These are phyloP conservation scores for Microcera coccophila DNA, from an alignment of 2,329 filamentous ascomycete species.

Conservation along the genomic window DNA sequence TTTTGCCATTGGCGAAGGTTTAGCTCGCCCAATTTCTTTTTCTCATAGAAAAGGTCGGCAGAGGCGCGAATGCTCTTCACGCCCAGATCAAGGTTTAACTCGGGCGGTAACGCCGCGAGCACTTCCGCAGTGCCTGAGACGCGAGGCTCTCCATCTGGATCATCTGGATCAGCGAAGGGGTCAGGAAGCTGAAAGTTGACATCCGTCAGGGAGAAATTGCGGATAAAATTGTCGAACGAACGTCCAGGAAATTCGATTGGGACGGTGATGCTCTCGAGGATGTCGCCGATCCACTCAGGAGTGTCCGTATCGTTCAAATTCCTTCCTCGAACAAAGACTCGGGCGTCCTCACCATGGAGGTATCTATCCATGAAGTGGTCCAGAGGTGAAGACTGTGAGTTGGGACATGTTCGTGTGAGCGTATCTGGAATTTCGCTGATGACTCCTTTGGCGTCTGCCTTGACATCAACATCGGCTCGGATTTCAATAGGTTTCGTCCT, in stretches of 20 bases:
- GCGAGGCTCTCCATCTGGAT: constrained; percentile 68
- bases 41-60: constrained; percentile 76
- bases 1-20: constrained; percentile 78
- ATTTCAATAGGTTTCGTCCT: constrained; percentile 64
- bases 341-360: constrained; percentile 73
- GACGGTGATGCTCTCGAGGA: constrained; percentile 77
- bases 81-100: constrained; percentile 81
- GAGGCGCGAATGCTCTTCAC: constrained; percentile 73
- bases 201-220: constrained; percentile 80
- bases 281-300: constrained; percentile 76
- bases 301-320: constrained; percentile 61
- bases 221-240: constrained; percentile 76
- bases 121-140: constrained; percentile 83
- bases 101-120: constrained; percentile 71
- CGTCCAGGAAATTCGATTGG: constrained; percentile 81
- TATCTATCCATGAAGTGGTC: constrained; percentile 79
- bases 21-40: constrained; percentile 73
- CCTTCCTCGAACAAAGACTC: constrained; percentile 78
- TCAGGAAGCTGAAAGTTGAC: constrained; percentile 84
- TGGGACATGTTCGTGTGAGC: constrained; percentile 70
- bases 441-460: constrained; percentile 65
- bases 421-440: constrained; percentile 70
- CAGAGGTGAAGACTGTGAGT: constrained; percentile 74
- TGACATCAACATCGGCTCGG: constrained; percentile 62
- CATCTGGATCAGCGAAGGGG: constrained; percentile 69